Base-by-base conservation (phyloP, 768 basidiomycete species). In the Nidularia pulvinata region DNA sequence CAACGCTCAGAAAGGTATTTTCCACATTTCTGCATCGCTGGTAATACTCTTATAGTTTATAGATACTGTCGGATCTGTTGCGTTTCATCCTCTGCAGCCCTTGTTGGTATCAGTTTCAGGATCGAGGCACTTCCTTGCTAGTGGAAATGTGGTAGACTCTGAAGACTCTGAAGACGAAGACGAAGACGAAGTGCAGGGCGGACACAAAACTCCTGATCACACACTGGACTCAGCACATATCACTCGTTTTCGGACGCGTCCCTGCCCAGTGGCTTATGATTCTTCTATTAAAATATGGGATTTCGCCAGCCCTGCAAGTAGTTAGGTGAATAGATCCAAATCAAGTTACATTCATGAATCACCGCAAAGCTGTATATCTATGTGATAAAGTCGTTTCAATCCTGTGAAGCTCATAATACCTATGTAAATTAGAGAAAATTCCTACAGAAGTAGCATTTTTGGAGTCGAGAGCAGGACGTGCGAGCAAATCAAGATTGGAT, bases 31-130 rank as follows among this genome's bases (percentile, higher is more conserved):
- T 43, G 14, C 35, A n/a, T 43, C 33, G n/a, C 45, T 14, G 13
- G n/a, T 33, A 25, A 36, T 37, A 48, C 9, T 14, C 13, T 13
- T 6, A 36, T 42, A 6, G 3, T 42, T n/a, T 39, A 7, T 16
- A 94, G 93, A 94, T 64, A 80, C 88, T 3, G 68, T 94, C 6
- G 86, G 90, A 1, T 85, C 86, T 1, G 84, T 89, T 1, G 68
- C 80, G 1, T 90, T 95, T 60, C 88, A 94, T 58, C 91, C 92
- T 0, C 66, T 79, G 30, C 70, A 73, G 7, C 71, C 91, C 0
- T 49, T 73, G 2, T 59, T 93, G 3, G 64, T 91, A 16, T 86
- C 90, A 0, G 78, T 79, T 1, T 88, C 91, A 0, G 93, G 93
- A 2, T 93, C 93, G 5, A 72, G 93, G n/a, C 83, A 89, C 65